Evolutionary conservation across 2,329 filamentous ascomycete genomes (phyloP), one percentile per base, ranked within the genome.

Genomic region (Fusarium sp.): DNA sequence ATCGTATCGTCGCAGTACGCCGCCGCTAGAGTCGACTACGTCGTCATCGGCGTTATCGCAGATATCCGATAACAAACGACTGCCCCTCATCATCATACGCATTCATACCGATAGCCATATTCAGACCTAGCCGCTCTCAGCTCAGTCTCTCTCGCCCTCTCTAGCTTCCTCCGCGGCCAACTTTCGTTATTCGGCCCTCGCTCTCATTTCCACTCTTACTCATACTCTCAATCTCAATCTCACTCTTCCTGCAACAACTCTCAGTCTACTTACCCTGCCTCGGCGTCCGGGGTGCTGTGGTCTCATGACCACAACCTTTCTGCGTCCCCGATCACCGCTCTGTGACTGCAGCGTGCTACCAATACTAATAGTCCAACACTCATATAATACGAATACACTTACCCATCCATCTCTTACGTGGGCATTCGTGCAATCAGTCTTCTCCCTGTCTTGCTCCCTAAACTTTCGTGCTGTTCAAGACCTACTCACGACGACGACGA

Each of bases 31-130:
- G 63, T 57, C 63, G 46, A 60, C 68, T 65, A 72, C 73, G 69
- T 74, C 72, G 70, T 73, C 74, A 71, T 76, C 61, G 68, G 73
- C 71, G 72, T 74, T 75, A 74, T 75, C 73, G 72, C 72, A 71
- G 32, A 63, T 63, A 67, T 52, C 72, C 68, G 73, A 75, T 72
- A 75, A 73, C 72, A 64, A 74, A 71, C 62, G 56, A 74, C 51
- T 68, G 66, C 73, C 73, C 73, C 75, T 74, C 73, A 68, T 70
- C 61, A 52, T 59, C 60, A 51, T 45, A 61, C 42, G 69, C 56
- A 61, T 66, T 65, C 56, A 62, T 49, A 63, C 42, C 44, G 55
- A 49, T 29, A 40, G 43, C 25, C 49, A 63, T 49, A 56, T 49
- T 55, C 63, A 49, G 8, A 32, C 47, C 49, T 66, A 52, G 63